phyloP scores from a whole-genome alignment of 208 protist genomes.

The Phytomonas sp. region DNA sequence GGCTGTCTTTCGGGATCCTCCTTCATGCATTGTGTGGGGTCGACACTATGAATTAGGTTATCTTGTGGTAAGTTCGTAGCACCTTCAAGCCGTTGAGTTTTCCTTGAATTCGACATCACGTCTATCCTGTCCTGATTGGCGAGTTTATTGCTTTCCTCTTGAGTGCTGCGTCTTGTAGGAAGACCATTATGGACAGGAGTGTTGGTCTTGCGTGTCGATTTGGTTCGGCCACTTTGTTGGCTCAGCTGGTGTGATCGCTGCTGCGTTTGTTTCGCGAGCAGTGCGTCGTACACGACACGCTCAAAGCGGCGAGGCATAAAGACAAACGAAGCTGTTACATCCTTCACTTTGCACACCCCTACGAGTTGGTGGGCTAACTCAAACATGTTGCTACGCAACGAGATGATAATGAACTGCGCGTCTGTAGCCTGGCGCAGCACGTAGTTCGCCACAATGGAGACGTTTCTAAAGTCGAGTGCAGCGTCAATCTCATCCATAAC shows the following conservation, averaged over 20 bases:
- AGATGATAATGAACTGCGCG: constrained; percentile 99
- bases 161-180: not conserved
- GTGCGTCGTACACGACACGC: constrained; percentile 18
- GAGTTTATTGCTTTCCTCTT: not conserved
- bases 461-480: constrained; percentile 99
- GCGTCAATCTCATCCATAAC: constrained; percentile 99
- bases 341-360: constrained; percentile 99
- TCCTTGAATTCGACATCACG: not conserved
- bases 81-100: not conserved
- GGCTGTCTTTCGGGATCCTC: not conserved
- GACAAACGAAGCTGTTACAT: constrained; percentile 95
- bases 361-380: constrained; percentile 97
- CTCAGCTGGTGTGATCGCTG: not conserved
- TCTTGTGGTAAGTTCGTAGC: not conserved
- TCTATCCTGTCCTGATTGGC: not conserved
- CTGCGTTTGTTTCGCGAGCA: constrained; percentile 4
- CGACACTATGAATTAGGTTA: not conserved
- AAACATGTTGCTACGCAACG: constrained; percentile 97
- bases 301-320: constrained; percentile 91
- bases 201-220: not conserved
- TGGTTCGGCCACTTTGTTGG: not conserved
- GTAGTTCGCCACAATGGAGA: constrained; percentile 99
- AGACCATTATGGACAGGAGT: not conserved
- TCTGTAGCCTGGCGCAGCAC: constrained; percentile 96
- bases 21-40: not conserved